phyloP scores from a whole-genome alignment of 805 yeast species.

The Metschnikowia cerradonensis region DNA sequence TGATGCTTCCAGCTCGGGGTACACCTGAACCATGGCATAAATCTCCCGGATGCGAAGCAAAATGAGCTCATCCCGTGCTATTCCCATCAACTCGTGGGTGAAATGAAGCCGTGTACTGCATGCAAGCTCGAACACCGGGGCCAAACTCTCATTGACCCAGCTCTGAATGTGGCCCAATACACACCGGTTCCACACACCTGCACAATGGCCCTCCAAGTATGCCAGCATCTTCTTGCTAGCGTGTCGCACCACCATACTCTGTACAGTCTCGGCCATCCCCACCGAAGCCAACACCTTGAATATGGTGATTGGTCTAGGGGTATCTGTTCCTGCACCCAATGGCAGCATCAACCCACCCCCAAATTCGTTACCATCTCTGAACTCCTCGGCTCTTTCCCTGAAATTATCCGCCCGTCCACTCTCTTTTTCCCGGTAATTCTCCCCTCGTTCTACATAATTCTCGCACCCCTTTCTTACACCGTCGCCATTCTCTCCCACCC shows the following conservation, averaged over 20 bases:
- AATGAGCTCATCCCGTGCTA: conserved; percentile 37
- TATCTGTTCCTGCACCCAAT: neutral
- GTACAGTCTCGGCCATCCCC: conserved; percentile 14
- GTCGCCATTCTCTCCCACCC: neutral
- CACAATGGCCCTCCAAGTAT: conserved; percentile 27
- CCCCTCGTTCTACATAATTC: too few relatives aligned
- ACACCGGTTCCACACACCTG: conserved; percentile 37
- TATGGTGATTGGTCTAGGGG: neutral
- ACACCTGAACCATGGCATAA: conserved; percentile 51
- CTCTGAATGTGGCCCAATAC: conserved; percentile 28
- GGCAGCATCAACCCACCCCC: neutral
- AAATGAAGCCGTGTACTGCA: conserved; percentile 6
- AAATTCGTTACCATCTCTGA: too few relatives aligned
- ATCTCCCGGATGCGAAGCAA: conserved; percentile 55
- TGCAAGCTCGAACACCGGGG: conserved; percentile 27
- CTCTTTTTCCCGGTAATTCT: too few relatives aligned
- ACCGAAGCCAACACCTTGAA: conserved; percentile 9
- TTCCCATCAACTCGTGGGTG: conserved; percentile 27
- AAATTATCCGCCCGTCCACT: neutral
- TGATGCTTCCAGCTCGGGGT: conserved; percentile 50
- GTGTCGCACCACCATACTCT: conserved; percentile 30
- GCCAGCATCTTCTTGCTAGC: conserved; percentile 34
- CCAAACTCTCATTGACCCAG: conserved; percentile 39
- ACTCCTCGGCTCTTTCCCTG: too few relatives aligned
- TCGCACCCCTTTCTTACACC: too few relatives aligned